Base-by-base conservation (phyloP, 2,329 filamentous ascomycete genomes). In the Onygenales sp. region DNA sequence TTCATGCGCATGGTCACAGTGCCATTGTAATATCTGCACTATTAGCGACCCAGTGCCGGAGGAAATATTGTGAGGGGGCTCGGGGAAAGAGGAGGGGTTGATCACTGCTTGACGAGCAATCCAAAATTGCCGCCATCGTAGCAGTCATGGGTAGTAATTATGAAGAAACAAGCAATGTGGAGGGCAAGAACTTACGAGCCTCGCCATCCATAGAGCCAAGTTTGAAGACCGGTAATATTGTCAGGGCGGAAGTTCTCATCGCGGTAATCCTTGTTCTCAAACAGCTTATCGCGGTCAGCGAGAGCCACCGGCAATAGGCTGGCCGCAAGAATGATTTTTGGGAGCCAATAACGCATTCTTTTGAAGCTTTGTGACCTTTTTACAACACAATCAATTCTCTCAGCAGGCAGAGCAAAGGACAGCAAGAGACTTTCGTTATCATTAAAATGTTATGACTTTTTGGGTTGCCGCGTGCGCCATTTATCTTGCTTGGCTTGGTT, bases 131-230 rank as follows among this genome's bases (percentile, higher is more conserved):
- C 11, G 43, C 43, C 13, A 11, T 31, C 42, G 3, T 3, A 5
- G 21, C 2, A 27, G 21, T 27, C 21, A 27, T 27, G 5, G 21
- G 21, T 3, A 27, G 21, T 27, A 27, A 27, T 10, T 21, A n/a
- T 17, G 21, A 11, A 42, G 8, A 48, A 14, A 14, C 35, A 21
- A 50, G 32, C n/a, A 31, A 41, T 41, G 33, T 21, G 35, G 8
- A 50, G 36, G 32, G 14, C 32, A 27, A 10, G n/a, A 13, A 41
- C 47, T 31, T 36, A 50, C 47, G 47, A 41, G 38, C 47, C 47
- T 5, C 21, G 35, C 47, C 47, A 50, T 31, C 47, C 47, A 50
- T 50, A 50, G 8, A 50, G 21, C 47, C 47, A 50, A 38, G 32
- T 27, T 11, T 41, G 27, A 8, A 50, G 35, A 13, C 47, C 47